phyloP scores from a whole-genome alignment of 1,139 yeast genomes.

The Geotrichum histeridarum region DNA sequence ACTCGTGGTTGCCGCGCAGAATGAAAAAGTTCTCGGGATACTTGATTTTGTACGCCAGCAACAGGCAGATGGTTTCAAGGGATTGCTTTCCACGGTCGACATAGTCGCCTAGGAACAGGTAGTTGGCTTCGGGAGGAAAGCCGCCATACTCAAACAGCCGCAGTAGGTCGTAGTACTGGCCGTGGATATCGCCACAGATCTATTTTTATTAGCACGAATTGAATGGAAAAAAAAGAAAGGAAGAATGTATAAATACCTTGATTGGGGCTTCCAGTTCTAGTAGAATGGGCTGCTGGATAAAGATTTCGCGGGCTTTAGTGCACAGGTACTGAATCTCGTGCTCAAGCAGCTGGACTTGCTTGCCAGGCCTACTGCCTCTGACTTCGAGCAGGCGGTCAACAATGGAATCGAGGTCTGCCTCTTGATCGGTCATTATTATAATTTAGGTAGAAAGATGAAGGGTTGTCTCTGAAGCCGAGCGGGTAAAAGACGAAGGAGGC shows the following conservation, averaged over 20 bases:
- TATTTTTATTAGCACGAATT: slow-evolving; percentile 9
- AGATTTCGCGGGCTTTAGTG: slow-evolving; percentile 95
- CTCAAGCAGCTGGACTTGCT: slow-evolving; percentile 89
- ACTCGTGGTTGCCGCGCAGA: slow-evolving; percentile 90
- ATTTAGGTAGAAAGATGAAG: not conserved
- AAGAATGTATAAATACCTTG: slow-evolving; percentile 52
- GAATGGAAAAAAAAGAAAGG: not conserved
- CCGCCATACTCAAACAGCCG: slow-evolving; percentile 97
- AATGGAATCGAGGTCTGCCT: slow-evolving; percentile 94
- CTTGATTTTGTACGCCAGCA: slow-evolving; percentile 92
- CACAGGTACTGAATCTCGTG: slow-evolving; percentile 92
- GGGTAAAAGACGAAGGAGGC: not conserved
- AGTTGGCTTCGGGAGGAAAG: slow-evolving; percentile 97
- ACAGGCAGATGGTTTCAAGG: slow-evolving; percentile 84
- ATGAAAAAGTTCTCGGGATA: slow-evolving; percentile 96
- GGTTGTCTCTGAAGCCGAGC: not conserved
- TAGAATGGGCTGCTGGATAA: slow-evolving; percentile 93
- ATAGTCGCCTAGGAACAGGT: slow-evolving; percentile 90
- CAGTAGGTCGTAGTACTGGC: slow-evolving; percentile 91
- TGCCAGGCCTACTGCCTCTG: slow-evolving; percentile 97
- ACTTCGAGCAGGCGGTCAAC: slow-evolving; percentile 95
- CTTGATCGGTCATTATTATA: slow-evolving; percentile 64
- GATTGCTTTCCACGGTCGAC: slow-evolving; percentile 98
- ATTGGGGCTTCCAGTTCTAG: slow-evolving; percentile 96
- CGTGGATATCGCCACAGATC: slow-evolving; percentile 92